Base-by-base conservation (phyloP, 1,284 basidiomycete genomes). In the Pascua guehoae region DNA sequence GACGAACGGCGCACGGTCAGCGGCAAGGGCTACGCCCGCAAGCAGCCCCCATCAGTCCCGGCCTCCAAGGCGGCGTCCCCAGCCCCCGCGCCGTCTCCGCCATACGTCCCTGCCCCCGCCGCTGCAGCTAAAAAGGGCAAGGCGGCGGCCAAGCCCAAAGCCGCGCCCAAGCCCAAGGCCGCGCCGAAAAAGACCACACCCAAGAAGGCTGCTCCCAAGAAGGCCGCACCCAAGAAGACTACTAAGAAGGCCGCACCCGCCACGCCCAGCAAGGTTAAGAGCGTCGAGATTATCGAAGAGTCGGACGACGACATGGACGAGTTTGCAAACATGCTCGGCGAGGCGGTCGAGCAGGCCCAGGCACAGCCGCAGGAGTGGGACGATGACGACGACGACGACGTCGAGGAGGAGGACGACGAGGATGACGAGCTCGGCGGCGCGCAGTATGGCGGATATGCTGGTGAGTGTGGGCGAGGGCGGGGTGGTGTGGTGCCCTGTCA, bases 301-400 rank as follows among this genome's bases (percentile, higher is more conserved):
- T 71, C 70, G 43, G 71, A 73, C 53, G 71, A 72, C 47, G 69
- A 69, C 40, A 65, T 69, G 39, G 71, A 74, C 54, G 72, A 73
- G 51, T 75, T 74, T 58, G 72, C 72, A 2, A 60, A 65, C 60
- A 55, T 74, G 63, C 54, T 74, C 14, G 72, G 67, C 9, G 58
- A 67, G 56, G 67, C 65, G 17, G 47, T 75, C 56, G 69, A 69
- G 14, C 53, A 66, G 43, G 65, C 48, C 14, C 53, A 66, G 43
- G 65, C 48, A 11, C 56, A 49, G 16, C 54, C 47, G 8, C 51
- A 49, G 10, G 47, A 50, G 24, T 53, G 48, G 2, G 59, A 58
- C 8, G 58, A 61, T 1, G 62, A 64, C 11, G 64, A 67, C 18
- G 65, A 65, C 9, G 64, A 66, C 17, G 68, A 67, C 9, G 66